Base-by-base conservation (phyloP, 371 early-diverging fungal species). In the Funneliformis caledonium region DNA sequence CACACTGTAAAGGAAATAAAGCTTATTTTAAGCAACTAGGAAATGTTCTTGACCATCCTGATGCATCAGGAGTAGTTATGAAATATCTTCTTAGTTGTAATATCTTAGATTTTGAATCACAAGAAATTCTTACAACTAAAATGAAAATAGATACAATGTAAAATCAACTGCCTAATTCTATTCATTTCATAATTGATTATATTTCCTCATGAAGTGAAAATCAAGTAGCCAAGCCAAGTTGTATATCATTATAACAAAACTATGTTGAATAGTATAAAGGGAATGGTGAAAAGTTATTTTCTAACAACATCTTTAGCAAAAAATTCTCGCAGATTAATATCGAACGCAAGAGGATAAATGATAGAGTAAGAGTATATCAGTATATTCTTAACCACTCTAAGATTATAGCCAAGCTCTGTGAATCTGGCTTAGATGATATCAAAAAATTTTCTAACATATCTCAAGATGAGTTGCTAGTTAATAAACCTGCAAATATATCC, bases 1-100 rank as follows among this genome's bases (percentile, higher is more conserved):
- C 74, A 26, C 56, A 56, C 60, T 74, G 74, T 74, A 74, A 33
- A 59, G 74, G 56, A 11, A 74, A 74, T 52, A 74, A 33, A 50
- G 31, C 74, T 56, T 74, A 74, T 74, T 74, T 74, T 37, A 52
- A 74, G 0, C 33, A 2, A 1, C 56, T 74, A 26, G 74, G 56
- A 14, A 52, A 74, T 56, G 33, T 74, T 33, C 60, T 74, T 56
- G 74, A 74, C 19, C 59, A 74, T 74, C 74, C 74, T 26, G 74
- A 74, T 10, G 74, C 74, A 33, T 56, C 74, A 56, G 60, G 56
- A 26, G 33, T 74, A 74, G 74, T 74, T 52, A 74, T 75, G 72
- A 6, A 47, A 14, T 72, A 72, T 43, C 50, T 72, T 47, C 42
- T 72, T 45, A 72, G 31, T n/a, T n/a, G n/a, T n/a, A n/a, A n/a